Percentiles rank a stretch among this genome's conserved stretches.
Conservation (phyloP, 2,329 filamentous ascomycete genomes). For the Domatiomyces globalis region DNA sequence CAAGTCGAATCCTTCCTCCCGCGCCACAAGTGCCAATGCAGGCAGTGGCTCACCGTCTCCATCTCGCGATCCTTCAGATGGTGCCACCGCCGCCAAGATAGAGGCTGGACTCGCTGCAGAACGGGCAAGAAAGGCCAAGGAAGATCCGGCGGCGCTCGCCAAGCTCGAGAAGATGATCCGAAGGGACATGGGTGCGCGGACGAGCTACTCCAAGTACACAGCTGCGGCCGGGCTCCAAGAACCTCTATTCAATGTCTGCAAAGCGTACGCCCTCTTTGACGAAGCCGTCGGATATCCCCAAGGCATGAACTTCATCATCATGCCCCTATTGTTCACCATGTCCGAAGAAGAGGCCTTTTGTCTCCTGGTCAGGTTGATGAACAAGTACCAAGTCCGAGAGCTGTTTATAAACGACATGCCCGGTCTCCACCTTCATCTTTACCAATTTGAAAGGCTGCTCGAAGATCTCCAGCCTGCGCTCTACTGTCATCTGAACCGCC, state of each 20-base stretch:
- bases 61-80: slow-evolving; percentile 47
- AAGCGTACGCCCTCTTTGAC: slow-evolving; percentile 91
- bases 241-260: slow-evolving; percentile 86
- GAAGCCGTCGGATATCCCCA: slow-evolving; percentile 92
- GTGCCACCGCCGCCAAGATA: slow-evolving; percentile 40
- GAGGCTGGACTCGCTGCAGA: slow-evolving; percentile 52
- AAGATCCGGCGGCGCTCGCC: slow-evolving; percentile 56
- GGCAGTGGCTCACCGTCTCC: slow-evolving; percentile 43
- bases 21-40: slow-evolving; percentile 42
- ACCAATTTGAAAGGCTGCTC: slow-evolving; percentile 85
- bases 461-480: slow-evolving; percentile 89
- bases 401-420: slow-evolving; percentile 95
- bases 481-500: slow-evolving; percentile 82
- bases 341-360: slow-evolving; percentile 95
- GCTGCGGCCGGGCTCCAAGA: slow-evolving; percentile 84
- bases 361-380: slow-evolving; percentile 85
- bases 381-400: slow-evolving; percentile 83
- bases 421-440: slow-evolving; percentile 80
- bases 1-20: slow-evolving; percentile 59
- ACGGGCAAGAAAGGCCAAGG: slow-evolving; percentile 63
- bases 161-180: slow-evolving; percentile 87
- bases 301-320: slow-evolving; percentile 96
- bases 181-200: slow-evolving; percentile 78
- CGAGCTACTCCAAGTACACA: slow-evolving; percentile 93
- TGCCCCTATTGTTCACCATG: slow-evolving; percentile 98